Evolutionary conservation across 106 monocot genomes (phyloP).

Genomic region (Narthecium ossifragum): DNA sequence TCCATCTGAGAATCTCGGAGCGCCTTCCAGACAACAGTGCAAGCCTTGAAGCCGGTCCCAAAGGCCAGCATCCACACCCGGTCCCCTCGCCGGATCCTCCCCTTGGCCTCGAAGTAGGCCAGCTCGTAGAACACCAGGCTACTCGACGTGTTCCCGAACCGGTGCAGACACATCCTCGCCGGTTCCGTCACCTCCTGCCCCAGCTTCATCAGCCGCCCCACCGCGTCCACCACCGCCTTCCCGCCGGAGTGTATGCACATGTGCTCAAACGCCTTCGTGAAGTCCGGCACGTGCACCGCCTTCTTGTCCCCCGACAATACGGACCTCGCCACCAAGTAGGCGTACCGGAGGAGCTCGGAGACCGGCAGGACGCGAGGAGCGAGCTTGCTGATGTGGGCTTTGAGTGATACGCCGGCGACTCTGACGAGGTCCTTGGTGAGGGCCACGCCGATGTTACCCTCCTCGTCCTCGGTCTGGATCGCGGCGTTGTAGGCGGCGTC

Average conservation of each 20-base stretch:
- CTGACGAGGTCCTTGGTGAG: conserved; percentile 25
- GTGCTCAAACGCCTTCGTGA: conserved; percentile 10
- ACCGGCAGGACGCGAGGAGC: conserved; percentile 16
- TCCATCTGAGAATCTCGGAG: conserved; percentile 6
- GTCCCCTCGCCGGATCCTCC: conserved; percentile 16
- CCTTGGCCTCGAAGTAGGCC: conserved; percentile 28
- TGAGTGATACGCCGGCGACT: conserved; percentile 17
- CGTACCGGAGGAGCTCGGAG: conserved; percentile 18
- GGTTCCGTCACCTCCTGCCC: conserved; percentile 19
- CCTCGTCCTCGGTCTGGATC: conserved; percentile 20
- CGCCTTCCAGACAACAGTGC: conserved; percentile 21
- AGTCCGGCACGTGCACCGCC: conserved; percentile 2
- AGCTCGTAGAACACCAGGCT: conserved; percentile 33
- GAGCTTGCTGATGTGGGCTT: conserved; percentile 13
- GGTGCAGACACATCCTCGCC: conserved; percentile 27
- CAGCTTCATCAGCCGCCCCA: conserved; percentile 1
- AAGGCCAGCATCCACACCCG: conserved; percentile 37
- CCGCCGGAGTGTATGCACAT: conserved; percentile 4
- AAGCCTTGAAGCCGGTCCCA: conserved; percentile 33
- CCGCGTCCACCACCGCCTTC: neutral
- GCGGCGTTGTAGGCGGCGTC: conserved; percentile 19
- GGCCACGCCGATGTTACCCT: conserved; percentile 13
- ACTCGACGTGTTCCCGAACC: conserved; percentile 32
- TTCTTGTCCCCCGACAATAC: neutral
- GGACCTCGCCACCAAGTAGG: neutral